Percentiles rank a stretch among this genome's conserved stretches.
These are phyloP conservation scores for Suillus cothurnatus DNA, from an alignment of 768 basidiomycete genomes.

Conservation along the genomic window DNA sequence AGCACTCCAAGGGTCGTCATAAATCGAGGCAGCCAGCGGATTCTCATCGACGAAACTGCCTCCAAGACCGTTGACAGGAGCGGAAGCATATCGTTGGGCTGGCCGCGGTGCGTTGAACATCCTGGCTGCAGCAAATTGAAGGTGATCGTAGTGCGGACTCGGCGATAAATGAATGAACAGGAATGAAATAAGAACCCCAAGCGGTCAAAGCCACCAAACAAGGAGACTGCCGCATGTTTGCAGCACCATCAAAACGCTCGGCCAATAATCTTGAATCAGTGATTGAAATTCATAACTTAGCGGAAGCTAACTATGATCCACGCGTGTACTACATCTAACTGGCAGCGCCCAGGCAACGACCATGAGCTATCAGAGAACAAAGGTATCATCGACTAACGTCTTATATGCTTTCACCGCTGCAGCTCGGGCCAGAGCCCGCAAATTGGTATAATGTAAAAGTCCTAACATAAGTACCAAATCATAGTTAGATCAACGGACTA, in stretches of 20 bases:
- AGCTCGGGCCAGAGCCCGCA: background rate
- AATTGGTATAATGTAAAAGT: background rate
- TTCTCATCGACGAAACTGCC: constrained; percentile 78
- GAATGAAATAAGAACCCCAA: background rate
- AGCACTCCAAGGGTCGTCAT: constrained; percentile 84
- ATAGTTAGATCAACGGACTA: background rate
- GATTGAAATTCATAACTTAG: background rate
- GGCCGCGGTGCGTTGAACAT: constrained; percentile 90
- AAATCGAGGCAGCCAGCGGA: constrained; percentile 70
- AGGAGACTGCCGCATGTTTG: constrained; percentile 13
- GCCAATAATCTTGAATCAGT: background rate
- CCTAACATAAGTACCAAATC: background rate
- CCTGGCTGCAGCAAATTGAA: constrained; percentile 19
- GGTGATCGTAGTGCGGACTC: background rate
- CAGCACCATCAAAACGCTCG: background rate
- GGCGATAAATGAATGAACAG: background rate
- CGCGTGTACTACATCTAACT: background rate
- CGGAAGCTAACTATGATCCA: background rate
- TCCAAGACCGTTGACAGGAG: constrained; percentile 60
- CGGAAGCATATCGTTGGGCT: constrained; percentile 63
- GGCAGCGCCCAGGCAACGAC: background rate
- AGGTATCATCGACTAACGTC: too few species aligned
- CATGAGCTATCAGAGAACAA: background rate
- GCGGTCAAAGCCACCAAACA: constrained; percentile 15
- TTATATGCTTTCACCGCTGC: background rate